Evolutionary conservation across 306 rosid genomes (phyloP).

Genomic region (Vicia villosa): DNA sequence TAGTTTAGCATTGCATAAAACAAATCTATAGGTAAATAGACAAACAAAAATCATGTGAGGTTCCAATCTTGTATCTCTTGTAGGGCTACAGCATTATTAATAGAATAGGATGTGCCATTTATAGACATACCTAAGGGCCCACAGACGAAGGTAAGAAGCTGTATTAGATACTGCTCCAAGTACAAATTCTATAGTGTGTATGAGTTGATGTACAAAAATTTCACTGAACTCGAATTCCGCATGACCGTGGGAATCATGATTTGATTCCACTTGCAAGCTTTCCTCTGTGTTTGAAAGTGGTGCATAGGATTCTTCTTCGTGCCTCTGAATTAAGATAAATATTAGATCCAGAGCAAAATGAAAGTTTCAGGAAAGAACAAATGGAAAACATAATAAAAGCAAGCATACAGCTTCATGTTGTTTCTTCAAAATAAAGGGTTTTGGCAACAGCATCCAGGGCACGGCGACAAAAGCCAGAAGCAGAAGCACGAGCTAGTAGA

Average conservation of each 20-base stretch:
- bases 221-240: constrained; percentile 93
- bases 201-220: constrained; percentile 88
- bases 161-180: constrained; percentile 95
- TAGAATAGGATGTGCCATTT: constrained; percentile 9
- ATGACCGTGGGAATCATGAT: constrained; percentile 79
- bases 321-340: constrained; percentile 64
- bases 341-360: constrained; percentile 38
- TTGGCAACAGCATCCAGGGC: constrained; percentile 99
- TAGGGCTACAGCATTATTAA: background rate
- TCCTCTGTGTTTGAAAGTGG: constrained; percentile 72
- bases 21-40: constrained; percentile 1
- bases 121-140: constrained; percentile 89
- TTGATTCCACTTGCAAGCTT: constrained; percentile 71
- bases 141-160: constrained; percentile 95
- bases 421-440: constrained; percentile 92
- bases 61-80: constrained; percentile 9
- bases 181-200: constrained; percentile 92
- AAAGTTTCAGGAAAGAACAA: constrained; percentile 19
- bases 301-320: constrained; percentile 68
- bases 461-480: constrained; percentile 81
- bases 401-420: constrained; percentile 77
- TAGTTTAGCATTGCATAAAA: constrained; percentile 11
- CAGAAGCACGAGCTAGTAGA: constrained; percentile 69
- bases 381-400: background rate
- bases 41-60: constrained; percentile 20